Conservation (phyloP, 768 basidiomycete species). For the Termitomyces sp. region DNA sequence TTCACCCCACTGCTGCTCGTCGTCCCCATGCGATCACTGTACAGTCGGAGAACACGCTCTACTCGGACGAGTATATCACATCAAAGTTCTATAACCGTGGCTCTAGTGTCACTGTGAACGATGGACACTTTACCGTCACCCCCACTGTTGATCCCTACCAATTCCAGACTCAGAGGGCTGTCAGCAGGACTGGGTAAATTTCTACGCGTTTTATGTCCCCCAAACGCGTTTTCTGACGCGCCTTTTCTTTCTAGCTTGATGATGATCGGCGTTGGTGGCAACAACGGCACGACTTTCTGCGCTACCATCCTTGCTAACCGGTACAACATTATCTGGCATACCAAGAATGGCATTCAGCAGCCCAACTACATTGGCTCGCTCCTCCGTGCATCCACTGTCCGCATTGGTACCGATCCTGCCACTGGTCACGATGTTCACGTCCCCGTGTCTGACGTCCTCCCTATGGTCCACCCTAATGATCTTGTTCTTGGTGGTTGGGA, state of each 20-base stretch:
- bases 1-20: conserved; percentile 85
- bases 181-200: conserved; percentile 86
- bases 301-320: conserved; percentile 96
- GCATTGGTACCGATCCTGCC: conserved; percentile 75
- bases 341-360: conserved; percentile 85
- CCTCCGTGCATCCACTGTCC: conserved; percentile 91
- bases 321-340: conserved; percentile 91
- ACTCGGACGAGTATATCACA: conserved; percentile 79
- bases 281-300: conserved; percentile 92
- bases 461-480: conserved; percentile 98
- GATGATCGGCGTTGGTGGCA: conserved; percentile 96
- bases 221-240: not conserved
- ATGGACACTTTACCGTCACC: conserved; percentile 73
- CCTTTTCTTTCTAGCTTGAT: conserved; percentile 56
- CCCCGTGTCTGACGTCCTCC: conserved; percentile 87
- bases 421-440: conserved; percentile 89
- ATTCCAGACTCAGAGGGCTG: conserved; percentile 84
- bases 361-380: conserved; percentile 98
- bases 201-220: not conserved
- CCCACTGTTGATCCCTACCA: conserved; percentile 80
- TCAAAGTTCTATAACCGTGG: conserved; percentile 80
- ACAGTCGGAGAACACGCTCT: conserved; percentile 74
- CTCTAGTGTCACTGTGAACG: conserved; percentile 58
- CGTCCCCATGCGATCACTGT: conserved; percentile 73
- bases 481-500: conserved; percentile 98